These are phyloP conservation scores for Madurella fahalii DNA, from an alignment of 2,329 filamentous ascomycete species.

Conservation along the genomic window DNA sequence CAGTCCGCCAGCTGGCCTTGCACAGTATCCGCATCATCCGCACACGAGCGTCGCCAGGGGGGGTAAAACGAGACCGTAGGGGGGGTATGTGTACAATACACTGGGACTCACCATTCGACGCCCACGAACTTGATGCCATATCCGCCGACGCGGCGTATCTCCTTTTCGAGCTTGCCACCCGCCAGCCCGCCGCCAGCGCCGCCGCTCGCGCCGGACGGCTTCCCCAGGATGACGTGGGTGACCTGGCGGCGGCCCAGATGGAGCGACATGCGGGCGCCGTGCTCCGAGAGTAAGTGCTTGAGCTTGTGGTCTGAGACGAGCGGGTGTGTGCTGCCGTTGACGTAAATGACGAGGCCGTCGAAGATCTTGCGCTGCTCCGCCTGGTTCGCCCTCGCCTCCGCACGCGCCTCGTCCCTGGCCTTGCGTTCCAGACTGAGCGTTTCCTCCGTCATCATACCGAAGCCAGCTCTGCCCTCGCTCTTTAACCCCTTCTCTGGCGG, in stretches of 20 bases:
- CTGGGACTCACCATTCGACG: constrained; percentile 65
- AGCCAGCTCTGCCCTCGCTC: not conserved
- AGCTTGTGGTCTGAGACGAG: constrained; percentile 80
- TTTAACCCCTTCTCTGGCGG: not conserved
- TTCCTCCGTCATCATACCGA: constrained; percentile 2
- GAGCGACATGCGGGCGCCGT: constrained; percentile 70
- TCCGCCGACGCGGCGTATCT: constrained; percentile 65
- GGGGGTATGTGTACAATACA: not conserved
- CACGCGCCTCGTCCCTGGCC: constrained; percentile 24
- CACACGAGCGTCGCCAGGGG: constrained; percentile 11
- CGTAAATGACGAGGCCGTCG: constrained; percentile 67
- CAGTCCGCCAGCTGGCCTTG: constrained; percentile 5
- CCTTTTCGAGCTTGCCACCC: constrained; percentile 73
- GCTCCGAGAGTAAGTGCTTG: constrained; percentile 68
- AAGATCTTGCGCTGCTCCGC: constrained; percentile 52
- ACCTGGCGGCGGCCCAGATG: constrained; percentile 68
- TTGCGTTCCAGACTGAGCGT: not conserved
- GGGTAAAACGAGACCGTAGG: constrained; percentile 5
- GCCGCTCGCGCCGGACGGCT: constrained; percentile 42
- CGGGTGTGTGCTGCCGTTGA: constrained; percentile 84
- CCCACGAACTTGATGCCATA: constrained; percentile 73
- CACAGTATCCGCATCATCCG: constrained; percentile 15
- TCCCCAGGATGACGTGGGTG: constrained; percentile 81
- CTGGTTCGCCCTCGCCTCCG: constrained; percentile 37
- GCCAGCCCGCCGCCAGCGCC: constrained; percentile 73